Percentiles rank a stretch among this genome's conserved stretches.
phyloP scores from a whole-genome alignment of 805 yeast genomes.

The Metschnikowia picachoensis region DNA sequence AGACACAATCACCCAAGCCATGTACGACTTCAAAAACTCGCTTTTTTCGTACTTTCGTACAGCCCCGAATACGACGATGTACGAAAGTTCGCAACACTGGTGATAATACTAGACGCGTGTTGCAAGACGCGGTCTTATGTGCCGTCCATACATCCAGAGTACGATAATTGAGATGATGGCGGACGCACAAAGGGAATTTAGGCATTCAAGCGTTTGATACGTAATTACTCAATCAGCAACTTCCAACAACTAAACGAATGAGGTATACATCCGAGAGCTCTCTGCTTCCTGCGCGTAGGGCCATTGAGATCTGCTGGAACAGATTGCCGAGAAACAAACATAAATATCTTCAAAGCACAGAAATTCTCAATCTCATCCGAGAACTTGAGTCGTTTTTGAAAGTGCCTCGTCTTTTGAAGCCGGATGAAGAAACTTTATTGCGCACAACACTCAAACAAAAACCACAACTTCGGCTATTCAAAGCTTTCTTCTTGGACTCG shows the following conservation, averaged over 20 bases:
- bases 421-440: slow-evolving; percentile 10
- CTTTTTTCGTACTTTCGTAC: too few species aligned
- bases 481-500: slow-evolving; percentile 16
- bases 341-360: slow-evolving; percentile 8
- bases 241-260: too few species aligned
- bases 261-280: not conserved
- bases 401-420: slow-evolving; percentile 4
- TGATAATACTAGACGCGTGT: slow-evolving; percentile 1
- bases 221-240: too few species aligned
- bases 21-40: too few species aligned
- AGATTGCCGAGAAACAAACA: not conserved
- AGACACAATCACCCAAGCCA: too few species aligned
- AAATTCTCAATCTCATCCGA: slow-evolving; percentile 8
- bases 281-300: slow-evolving; percentile 4
- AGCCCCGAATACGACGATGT: too few species aligned
- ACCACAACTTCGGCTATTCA: slow-evolving; percentile 12
- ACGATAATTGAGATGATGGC: too few species aligned
- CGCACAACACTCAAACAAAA: slow-evolving; percentile 8
- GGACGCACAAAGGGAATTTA: too few species aligned
- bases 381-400: slow-evolving; percentile 14
- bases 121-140: not conserved
- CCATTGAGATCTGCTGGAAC: slow-evolving; percentile 14
- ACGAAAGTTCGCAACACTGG: too few species aligned
- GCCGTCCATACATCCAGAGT: slow-evolving; percentile 2
- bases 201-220: too few species aligned